phyloP scores from a whole-genome alignment of 176 grass and related monocot genomes.

The Triticum dicoccoides region DNA sequence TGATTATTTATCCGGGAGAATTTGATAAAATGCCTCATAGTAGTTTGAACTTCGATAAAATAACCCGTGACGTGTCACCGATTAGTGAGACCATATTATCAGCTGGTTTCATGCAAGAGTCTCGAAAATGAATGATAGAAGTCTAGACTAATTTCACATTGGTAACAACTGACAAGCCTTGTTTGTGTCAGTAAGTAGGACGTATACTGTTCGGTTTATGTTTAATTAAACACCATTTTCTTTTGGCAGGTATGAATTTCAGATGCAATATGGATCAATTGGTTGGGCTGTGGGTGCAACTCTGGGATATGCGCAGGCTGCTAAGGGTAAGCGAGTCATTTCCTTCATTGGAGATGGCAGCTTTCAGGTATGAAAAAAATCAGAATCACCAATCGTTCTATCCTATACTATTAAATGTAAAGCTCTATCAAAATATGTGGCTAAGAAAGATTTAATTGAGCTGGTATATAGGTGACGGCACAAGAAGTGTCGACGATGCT shows the following conservation, averaged over 20 bases:
- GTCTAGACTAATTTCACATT: not conserved
- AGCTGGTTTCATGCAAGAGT: not conserved
- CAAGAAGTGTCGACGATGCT: conserved; percentile 64
- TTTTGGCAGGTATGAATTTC: conserved; percentile 48
- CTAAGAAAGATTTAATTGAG: not conserved
- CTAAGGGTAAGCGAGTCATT: conserved; percentile 59
- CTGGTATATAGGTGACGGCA: conserved; percentile 38
- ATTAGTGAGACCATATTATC: not conserved
- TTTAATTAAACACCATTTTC: not conserved
- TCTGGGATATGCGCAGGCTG: conserved; percentile 49
- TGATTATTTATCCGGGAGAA: not conserved
- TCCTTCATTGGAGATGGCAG: conserved; percentile 62
- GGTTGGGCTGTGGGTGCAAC: conserved; percentile 54
- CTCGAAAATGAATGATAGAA: not conserved
- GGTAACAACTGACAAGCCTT: not conserved
- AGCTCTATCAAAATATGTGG: not conserved
- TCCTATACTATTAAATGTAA: not conserved
- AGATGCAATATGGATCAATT: conserved; percentile 68
- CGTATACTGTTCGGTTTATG: not conserved
- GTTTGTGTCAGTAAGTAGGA: not conserved
- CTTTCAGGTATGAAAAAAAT: conserved; percentile 41
- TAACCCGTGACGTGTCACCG: not conserved
- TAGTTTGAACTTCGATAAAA: not conserved
- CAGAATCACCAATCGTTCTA: not conserved
- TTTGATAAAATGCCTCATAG: not conserved